These are phyloP conservation scores for Vitis hybrid DNA, from an alignment of 177 flowering plant genomes.

Conservation along the genomic window DNA sequence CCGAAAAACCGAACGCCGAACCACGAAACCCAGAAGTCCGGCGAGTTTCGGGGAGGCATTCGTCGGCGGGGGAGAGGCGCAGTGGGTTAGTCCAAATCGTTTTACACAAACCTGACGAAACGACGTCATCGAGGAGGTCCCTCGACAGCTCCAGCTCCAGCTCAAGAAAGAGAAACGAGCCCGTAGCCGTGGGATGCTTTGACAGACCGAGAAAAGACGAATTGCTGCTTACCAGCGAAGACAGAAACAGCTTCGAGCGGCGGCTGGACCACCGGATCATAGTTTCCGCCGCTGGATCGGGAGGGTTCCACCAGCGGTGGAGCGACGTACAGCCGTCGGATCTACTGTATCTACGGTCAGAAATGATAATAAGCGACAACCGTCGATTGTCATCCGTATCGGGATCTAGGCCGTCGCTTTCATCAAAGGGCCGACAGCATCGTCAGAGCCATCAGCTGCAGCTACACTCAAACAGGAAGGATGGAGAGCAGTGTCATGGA, in stretches of 20 bases:
- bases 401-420: slow-evolving; percentile 22
- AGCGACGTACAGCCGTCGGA: slow-evolving; percentile 79
- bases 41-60: slow-evolving; percentile 66
- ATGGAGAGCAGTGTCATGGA: neutral
- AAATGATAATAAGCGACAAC: slow-evolving; percentile 63
- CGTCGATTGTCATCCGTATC: slow-evolving; percentile 26
- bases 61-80: slow-evolving; percentile 69
- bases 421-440: slow-evolving; percentile 9
- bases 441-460: slow-evolving; percentile 3
- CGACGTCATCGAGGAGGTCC: slow-evolving; percentile 32
- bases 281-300: slow-evolving; percentile 26
- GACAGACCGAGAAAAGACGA: slow-evolving; percentile 61
- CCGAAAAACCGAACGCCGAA: neutral
- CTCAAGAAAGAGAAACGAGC: slow-evolving; percentile 7
- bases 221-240: slow-evolving; percentile 27
- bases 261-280: slow-evolving; percentile 69
- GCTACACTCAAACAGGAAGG: slow-evolving; percentile 2
- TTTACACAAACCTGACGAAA: slow-evolving; percentile 16
- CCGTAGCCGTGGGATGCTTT: slow-evolving; percentile 39
- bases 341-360: slow-evolving; percentile 61
- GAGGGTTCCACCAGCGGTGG: slow-evolving; percentile 51
- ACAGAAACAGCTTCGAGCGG: slow-evolving; percentile 21
- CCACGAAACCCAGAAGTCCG: slow-evolving; percentile 10
- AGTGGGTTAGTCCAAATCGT: slow-evolving; percentile 21
- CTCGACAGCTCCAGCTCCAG: slow-evolving; percentile 24